These are phyloP conservation scores for Aspergillus haitiensis DNA, from an alignment of 495 filamentous ascomycete genomes.

Conservation along the genomic window DNA sequence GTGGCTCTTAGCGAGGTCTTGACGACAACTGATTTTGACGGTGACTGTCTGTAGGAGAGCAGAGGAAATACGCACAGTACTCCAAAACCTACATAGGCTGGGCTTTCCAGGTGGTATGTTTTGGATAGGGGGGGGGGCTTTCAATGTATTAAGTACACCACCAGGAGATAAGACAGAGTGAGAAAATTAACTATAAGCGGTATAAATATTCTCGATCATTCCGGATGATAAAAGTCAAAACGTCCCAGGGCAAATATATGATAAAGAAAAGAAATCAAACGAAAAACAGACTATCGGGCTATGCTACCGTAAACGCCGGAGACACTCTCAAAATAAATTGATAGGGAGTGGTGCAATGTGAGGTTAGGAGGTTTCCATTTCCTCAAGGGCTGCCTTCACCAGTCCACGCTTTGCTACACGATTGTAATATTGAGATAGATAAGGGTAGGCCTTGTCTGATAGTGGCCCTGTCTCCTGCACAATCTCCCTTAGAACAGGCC, in stretches of 20 bases:
- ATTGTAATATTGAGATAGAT: conserved; percentile 55
- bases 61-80: background rate
- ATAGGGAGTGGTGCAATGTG: background rate
- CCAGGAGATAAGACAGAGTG: background rate
- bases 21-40: conserved; percentile 33
- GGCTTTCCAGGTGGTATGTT: too few species aligned
- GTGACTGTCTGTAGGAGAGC: conserved; percentile 29
- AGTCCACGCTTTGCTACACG: conserved; percentile 51
- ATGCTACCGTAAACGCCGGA: background rate
- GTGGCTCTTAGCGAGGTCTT: conserved; percentile 37
- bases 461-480: conserved; percentile 34
- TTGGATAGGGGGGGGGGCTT: too few species aligned
- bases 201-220: background rate
- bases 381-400: conserved; percentile 47
- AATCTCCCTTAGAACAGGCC: conserved; percentile 67
- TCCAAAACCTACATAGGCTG: too few species aligned
- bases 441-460: conserved; percentile 36
- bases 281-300: background rate
- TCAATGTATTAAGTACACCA: background rate
- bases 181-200: background rate
- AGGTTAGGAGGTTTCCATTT: conserved; percentile 12
- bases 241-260: too few species aligned
- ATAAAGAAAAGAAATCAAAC: background rate
- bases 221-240: conserved; percentile 5
- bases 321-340: background rate